These are phyloP conservation scores for Aspergillus incahuasiensis DNA, from an alignment of 495 filamentous ascomycete species.

Conservation along the genomic window DNA sequence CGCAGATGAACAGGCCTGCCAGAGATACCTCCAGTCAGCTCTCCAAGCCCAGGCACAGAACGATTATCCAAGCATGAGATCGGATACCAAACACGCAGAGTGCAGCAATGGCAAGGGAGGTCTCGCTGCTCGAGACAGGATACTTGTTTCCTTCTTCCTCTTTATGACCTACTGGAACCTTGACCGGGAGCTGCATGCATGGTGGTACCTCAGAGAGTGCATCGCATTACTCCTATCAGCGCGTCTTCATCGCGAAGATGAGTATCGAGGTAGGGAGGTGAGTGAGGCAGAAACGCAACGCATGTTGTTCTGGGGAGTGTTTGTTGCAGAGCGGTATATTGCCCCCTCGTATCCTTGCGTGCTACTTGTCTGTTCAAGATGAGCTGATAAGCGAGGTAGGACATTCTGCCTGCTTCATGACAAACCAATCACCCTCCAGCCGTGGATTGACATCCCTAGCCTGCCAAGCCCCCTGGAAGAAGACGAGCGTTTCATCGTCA, in stretches of 20 bases:
- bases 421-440: not conserved
- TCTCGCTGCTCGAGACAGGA: not conserved
- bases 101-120: not conserved
- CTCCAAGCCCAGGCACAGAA: not conserved
- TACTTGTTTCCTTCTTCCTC: conserved; percentile 3
- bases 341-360: not conserved
- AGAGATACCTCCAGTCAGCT: not conserved
- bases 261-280: not conserved
- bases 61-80: not conserved
- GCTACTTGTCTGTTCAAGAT: no score
- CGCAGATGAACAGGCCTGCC: not conserved
- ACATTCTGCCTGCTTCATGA: conserved; percentile 6
- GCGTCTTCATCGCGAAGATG: conserved; percentile 1
- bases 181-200: not conserved
- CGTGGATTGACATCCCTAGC: not conserved
- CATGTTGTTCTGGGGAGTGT: not conserved
- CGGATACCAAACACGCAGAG: no score
- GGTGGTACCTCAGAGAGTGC: conserved; percentile 6
- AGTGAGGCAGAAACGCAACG: not conserved
- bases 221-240: not conserved
- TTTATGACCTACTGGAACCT: conserved; percentile 6
- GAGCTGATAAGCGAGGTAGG: not conserved
- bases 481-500: not conserved
- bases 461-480: not conserved
- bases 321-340: conserved; percentile 1